phyloP scores from a whole-genome alignment of 2,329 filamentous ascomycete species.

The Sporothrix mexicana region DNA sequence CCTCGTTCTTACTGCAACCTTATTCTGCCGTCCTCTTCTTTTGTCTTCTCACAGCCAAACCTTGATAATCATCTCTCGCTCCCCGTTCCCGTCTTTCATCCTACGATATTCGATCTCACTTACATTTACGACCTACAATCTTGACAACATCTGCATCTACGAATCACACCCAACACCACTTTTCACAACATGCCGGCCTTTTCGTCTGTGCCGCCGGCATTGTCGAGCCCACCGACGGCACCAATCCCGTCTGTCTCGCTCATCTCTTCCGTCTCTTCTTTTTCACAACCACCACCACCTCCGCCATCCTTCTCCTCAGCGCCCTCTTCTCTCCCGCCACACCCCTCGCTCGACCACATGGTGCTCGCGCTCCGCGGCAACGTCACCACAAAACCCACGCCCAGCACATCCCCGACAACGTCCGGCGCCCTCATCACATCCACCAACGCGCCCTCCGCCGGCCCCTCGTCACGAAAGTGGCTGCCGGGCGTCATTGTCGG shows the following conservation, averaged over 20 bases:
- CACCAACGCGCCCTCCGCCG: not conserved
- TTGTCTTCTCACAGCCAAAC: not conserved
- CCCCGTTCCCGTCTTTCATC: too few species aligned
- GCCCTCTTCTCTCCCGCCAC: not conserved
- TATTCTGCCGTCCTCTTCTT: not conserved
- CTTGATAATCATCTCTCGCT: not conserved
- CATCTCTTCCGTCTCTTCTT: not conserved
- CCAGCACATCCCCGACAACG: not conserved
- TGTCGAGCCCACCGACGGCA: not conserved
- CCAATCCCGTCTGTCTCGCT: not conserved
- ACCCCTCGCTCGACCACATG: not conserved
- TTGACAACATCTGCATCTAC: not conserved
- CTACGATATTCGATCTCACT: too few species aligned
- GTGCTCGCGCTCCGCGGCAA: slow-evolving; percentile 21
- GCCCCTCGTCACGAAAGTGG: slow-evolving; percentile 1
- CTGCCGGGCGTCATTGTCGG: slow-evolving; percentile 39
- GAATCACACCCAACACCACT: not conserved
- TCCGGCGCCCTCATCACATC: not conserved
- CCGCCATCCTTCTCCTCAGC: not conserved
- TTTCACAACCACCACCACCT: slow-evolving; percentile 3
- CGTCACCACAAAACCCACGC: slow-evolving; percentile 9
- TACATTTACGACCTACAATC: not conserved
- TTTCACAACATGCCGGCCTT: slow-evolving; percentile 22
- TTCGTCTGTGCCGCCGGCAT: not conserved
- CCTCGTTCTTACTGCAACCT: too few species aligned